Conservation (phyloP, 176 grass and related monocot genomes). For the Themeda triandra region DNA sequence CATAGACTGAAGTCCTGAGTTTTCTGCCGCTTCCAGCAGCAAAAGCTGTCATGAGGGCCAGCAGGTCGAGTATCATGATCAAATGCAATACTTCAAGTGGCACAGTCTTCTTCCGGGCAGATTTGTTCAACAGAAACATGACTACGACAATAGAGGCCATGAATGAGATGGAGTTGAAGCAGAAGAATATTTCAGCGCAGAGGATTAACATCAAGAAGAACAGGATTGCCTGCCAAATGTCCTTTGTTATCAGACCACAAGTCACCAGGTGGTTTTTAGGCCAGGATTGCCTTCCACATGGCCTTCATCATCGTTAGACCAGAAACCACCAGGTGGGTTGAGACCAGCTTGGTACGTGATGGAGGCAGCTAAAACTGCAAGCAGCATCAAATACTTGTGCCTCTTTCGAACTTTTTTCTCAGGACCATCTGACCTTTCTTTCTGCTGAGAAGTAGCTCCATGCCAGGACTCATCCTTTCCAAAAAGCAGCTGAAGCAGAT, state of each 20-base stretch:
- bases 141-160: conserved; percentile 33
- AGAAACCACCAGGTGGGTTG: conserved; percentile 40
- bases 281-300: neutral
- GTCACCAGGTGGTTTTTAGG: neutral
- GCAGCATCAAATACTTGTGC: conserved; percentile 45
- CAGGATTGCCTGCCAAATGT: conserved; percentile 17
- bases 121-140: conserved; percentile 23
- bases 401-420: conserved; percentile 8
- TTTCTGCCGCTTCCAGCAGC: conserved; percentile 44
- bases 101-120: neutral
- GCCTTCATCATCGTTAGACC: conserved; percentile 9
- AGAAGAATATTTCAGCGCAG: conserved; percentile 23
- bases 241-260: neutral
- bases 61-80: conserved; percentile 34
- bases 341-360: conserved; percentile 52
- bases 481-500: neutral
- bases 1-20: conserved; percentile 32
- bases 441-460: neutral
- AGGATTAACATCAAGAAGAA: conserved; percentile 11
- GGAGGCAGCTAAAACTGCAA: conserved; percentile 46
- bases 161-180: conserved; percentile 34
- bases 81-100: conserved; percentile 11
- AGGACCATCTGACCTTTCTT: neutral
- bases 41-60: conserved; percentile 46
- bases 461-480: neutral